These are phyloP conservation scores for Hippophae gyantsensis DNA, from an alignment of 306 rosid genomes.

Conservation along the genomic window DNA sequence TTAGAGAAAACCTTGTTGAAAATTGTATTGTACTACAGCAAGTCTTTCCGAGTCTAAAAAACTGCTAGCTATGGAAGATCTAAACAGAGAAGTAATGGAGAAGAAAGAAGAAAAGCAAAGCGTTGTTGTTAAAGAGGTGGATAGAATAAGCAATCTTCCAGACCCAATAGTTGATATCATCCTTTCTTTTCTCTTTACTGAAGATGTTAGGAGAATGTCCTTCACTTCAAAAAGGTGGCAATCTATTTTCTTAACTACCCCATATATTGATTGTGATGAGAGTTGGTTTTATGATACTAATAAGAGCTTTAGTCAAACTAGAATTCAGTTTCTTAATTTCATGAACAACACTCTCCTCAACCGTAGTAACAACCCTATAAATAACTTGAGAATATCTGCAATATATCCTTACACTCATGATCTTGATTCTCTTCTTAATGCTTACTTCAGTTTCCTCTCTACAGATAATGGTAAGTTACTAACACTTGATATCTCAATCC, in stretches of 20 bases:
- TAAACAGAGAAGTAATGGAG: neutral
- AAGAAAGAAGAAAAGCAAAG: no score
- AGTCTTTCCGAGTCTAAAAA: neutral
- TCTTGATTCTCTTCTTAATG: no score
- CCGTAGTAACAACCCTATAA: no score
- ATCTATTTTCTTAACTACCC: neutral
- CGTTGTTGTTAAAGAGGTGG: neutral
- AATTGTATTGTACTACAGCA: neutral
- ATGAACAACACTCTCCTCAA: neutral
- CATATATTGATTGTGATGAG: neutral
- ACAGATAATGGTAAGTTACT: neutral
- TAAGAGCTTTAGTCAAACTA: no score
- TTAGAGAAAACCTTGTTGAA: neutral
- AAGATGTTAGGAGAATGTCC: neutral
- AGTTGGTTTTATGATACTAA: neutral
- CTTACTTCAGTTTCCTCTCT: no score
- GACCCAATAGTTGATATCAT: constrained; percentile 1
- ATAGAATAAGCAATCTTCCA: neutral
- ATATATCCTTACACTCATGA: no score
- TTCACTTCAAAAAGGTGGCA: constrained; percentile 1
- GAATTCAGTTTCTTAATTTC: neutral
- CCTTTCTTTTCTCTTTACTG: neutral
- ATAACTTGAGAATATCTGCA: no score
- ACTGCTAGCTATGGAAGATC: neutral
- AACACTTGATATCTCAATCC: neutral